phyloP scores from a whole-genome alignment of 1,139 yeast genomes.

The Suhomyces coccinellae region DNA sequence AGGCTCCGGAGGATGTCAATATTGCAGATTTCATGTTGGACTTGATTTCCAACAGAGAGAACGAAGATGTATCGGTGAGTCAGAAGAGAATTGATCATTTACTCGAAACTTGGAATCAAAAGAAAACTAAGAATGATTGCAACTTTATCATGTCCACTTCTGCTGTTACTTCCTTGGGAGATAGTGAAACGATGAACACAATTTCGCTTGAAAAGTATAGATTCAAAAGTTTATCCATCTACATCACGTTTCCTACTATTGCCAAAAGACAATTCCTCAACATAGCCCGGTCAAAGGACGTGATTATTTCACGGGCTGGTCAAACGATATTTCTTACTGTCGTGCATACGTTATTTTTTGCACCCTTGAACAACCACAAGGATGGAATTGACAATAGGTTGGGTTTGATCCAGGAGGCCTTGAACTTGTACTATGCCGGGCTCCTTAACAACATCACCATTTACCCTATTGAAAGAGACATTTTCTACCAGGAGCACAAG shows the following conservation, averaged over 20 bases:
- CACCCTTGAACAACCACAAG: slow-evolving; percentile 21
- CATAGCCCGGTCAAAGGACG: slow-evolving; percentile 21
- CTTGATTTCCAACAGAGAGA: slow-evolving; percentile 16
- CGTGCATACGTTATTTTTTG: slow-evolving; percentile 24
- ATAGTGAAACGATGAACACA: neutral
- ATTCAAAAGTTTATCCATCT: slow-evolving; percentile 23
- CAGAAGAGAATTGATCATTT: slow-evolving; percentile 17
- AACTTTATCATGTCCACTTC: neutral
- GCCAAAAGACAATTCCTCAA: slow-evolving; percentile 20
- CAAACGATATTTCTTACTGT: slow-evolving; percentile 23
- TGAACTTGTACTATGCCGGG: slow-evolving; percentile 26
- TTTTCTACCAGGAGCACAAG: slow-evolving; percentile 28
- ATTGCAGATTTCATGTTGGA: slow-evolving; percentile 24
- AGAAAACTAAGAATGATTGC: neutral
- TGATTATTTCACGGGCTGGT: slow-evolving; percentile 21
- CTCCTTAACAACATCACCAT: slow-evolving; percentile 26
- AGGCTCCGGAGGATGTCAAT: slow-evolving; percentile 16
- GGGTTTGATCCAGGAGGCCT: slow-evolving; percentile 25
- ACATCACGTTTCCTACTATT: slow-evolving; percentile 18
- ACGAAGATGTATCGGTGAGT: slow-evolving; percentile 15
- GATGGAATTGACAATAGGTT: slow-evolving; percentile 25
- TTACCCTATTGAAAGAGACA: slow-evolving; percentile 25
- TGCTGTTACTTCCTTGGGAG: neutral
- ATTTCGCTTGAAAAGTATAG: slow-evolving; percentile 24
- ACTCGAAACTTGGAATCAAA: slow-evolving; percentile 17